Conservation (phyloP, 148 eudicot genomes). For the Diospyros kaki region DNA sequence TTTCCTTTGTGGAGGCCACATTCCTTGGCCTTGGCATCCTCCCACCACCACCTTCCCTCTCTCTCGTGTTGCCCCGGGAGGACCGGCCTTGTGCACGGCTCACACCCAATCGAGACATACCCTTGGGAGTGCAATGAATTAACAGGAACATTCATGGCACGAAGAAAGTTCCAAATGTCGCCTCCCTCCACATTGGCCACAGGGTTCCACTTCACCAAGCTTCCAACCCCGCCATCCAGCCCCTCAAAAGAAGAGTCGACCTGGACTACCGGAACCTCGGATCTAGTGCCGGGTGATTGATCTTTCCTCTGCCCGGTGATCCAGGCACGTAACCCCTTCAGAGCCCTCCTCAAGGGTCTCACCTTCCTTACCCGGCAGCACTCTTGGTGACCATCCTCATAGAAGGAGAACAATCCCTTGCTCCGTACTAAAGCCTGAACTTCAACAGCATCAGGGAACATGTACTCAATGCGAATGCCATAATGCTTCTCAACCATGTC, state of each 20-base stretch:
- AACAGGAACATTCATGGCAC: conserved; percentile 82
- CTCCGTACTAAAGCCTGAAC: conserved; percentile 75
- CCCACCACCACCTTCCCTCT: conserved; percentile 99
- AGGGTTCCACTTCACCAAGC: conserved; percentile 95
- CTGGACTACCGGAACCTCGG: conserved; percentile 83
- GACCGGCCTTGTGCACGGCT: conserved; percentile 90
- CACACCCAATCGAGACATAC: conserved; percentile 83
- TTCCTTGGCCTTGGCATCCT: conserved; percentile 96
- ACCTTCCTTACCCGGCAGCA: conserved; percentile 95
- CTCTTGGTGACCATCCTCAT: conserved; percentile 95
- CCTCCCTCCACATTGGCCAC: conserved; percentile 70
- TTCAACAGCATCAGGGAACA: conserved; percentile 89
- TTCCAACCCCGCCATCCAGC: conserved; percentile 69
- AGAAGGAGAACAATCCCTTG: conserved; percentile 89
- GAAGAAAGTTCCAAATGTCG: conserved; percentile 75
- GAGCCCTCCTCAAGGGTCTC: conserved; percentile 79
- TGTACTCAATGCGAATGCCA: conserved; percentile 78
- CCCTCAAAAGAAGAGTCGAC: conserved; percentile 89
- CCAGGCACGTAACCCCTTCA: conserved; percentile 90
- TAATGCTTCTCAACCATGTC: conserved; percentile 75
- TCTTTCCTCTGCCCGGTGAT: conserved; percentile 93
- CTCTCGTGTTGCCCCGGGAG: conserved; percentile 93
- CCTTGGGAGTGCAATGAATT: conserved; percentile 86
- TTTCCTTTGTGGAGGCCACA: conserved; percentile 97
- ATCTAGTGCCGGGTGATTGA: conserved; percentile 91